Evolutionary conservation across 441 rosid species (phyloP).

Genomic region (Pelargonium australe): DNA sequence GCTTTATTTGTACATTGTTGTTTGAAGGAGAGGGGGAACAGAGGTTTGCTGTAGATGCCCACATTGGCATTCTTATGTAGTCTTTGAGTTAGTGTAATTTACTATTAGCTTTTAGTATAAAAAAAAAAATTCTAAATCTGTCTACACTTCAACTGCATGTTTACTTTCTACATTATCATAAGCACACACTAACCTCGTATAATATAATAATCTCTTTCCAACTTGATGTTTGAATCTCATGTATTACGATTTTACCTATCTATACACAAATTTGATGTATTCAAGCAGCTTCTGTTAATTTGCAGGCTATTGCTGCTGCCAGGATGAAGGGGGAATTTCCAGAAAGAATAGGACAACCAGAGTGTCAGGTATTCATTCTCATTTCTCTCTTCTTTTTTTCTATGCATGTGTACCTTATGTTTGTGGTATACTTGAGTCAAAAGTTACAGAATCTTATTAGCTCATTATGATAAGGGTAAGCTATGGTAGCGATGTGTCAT

Average conservation of each 20-base stretch:
- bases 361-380: slow-evolving; percentile 71
- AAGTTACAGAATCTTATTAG: too few species aligned
- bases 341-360: slow-evolving; percentile 88
- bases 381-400: slow-evolving; percentile 3
- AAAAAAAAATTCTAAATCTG: neutral
- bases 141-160: neutral
- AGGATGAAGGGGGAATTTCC: slow-evolving; percentile 95
- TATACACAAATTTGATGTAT: slow-evolving; percentile 11
- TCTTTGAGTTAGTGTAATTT: neutral
- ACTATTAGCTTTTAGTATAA: neutral
- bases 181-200: neutral
- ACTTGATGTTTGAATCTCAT: neutral
- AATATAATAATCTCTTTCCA: neutral
- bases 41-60: neutral
- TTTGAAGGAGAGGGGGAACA: neutral
- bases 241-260: neutral
- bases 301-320: slow-evolving; percentile 86
- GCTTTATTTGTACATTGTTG: neutral
- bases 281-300: slow-evolving; percentile 20
- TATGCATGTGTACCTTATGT: too few species aligned
- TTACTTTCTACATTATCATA: neutral
- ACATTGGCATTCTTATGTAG: neutral
- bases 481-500: too few species aligned
- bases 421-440: too few species aligned
- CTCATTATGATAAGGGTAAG: too few species aligned